A percentile compares a stretch with the other conserved stretches of the same genome.
Conservation (phyloP, 345 rosid genomes). For the Gossypium longicalyx region DNA sequence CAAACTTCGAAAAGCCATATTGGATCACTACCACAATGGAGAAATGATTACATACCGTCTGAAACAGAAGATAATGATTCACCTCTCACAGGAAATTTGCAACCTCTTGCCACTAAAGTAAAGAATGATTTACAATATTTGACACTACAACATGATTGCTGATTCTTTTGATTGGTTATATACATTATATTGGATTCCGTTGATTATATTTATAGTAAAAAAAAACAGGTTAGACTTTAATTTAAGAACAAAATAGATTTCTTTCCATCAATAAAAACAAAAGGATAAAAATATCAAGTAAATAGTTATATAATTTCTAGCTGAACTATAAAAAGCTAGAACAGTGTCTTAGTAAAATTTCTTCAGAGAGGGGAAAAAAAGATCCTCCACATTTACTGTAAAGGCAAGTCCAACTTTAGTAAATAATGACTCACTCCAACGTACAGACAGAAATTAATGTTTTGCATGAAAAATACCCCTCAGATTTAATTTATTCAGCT, state of each 20-base stretch:
- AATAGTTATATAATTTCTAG: not conserved
- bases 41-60: not conserved
- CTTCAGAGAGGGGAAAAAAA: not conserved
- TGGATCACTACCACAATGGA: not conserved
- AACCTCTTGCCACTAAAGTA: not conserved
- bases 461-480: not conserved
- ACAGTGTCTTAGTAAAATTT: not conserved
- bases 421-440: not conserved
- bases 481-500: not conserved
- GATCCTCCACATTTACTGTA: not conserved
- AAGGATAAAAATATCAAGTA: not conserved
- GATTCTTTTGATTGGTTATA: not conserved
- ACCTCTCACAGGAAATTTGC: not conserved
- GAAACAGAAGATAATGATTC: not conserved
- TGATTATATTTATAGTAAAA: not conserved
- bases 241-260: not conserved
- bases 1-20: not conserved
- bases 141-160: not conserved
- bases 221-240: not conserved
- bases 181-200: not conserved
- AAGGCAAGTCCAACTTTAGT: not conserved
- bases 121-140: slow-evolving; percentile 3
- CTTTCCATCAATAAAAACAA: not conserved
- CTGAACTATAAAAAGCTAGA: not conserved
- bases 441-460: not conserved